Percentiles rank a stretch among this genome's conserved stretches.
Evolutionary conservation across 139 green algal genomes (phyloP).

Genomic region (Closterium sp.): DNA sequence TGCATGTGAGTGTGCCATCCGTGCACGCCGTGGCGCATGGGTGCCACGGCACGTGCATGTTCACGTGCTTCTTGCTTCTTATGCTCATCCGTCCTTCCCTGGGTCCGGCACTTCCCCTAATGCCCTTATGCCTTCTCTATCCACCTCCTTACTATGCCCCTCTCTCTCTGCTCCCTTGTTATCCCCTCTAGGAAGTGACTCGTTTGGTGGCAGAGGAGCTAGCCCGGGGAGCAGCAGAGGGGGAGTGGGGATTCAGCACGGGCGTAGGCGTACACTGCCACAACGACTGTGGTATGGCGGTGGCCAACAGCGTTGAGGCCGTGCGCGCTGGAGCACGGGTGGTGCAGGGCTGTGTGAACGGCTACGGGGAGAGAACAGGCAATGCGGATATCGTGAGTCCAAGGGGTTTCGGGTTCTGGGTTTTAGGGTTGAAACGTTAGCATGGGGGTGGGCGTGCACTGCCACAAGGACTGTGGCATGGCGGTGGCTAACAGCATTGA

Average conservation of each 20-base stretch:
- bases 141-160: neutral
- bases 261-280: constrained; percentile 55
- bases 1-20: constrained; percentile 37
- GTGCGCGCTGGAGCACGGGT: constrained; percentile 51
- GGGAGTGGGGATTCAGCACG: neutral
- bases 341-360: constrained; percentile 58
- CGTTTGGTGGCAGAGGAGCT: neutral
- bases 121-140: too few species aligned
- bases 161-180: neutral
- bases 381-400: constrained; percentile 54
- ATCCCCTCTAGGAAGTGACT: neutral
- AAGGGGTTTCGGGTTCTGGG: too few species aligned
- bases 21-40: constrained; percentile 52
- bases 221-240: neutral
- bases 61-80: constrained; percentile 49
- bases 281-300: constrained; percentile 56
- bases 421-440: neutral
- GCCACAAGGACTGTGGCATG: constrained; percentile 55
- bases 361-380: constrained; percentile 56
- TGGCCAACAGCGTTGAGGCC: constrained; percentile 57
- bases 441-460: constrained; percentile 51
- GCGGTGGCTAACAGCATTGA: constrained; percentile 56
- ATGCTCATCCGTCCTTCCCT: too few species aligned
- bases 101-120: too few species aligned
- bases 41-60: constrained; percentile 39